phyloP scores from a whole-genome alignment of 768 basidiomycete species.

The Coprinopsis marcescibilis region DNA sequence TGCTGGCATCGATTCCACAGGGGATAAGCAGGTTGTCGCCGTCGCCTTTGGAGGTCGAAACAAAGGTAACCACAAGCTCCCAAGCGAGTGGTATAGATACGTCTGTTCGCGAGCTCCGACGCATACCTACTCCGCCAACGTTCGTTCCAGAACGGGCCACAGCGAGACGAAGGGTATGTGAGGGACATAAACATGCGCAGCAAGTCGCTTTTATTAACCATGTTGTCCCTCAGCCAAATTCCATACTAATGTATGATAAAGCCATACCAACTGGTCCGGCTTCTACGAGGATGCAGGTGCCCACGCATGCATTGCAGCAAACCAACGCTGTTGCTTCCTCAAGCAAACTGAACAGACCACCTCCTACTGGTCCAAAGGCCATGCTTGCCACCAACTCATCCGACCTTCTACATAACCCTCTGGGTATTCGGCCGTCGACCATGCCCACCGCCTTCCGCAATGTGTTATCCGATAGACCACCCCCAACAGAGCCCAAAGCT shows the following conservation, averaged over 20 bases:
- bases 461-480: constrained; percentile 12
- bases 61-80: too few relatives aligned
- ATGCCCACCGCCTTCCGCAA: constrained; percentile 3
- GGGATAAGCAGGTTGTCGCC: neutral
- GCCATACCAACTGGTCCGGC: too few relatives aligned
- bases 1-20: neutral
- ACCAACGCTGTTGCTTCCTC: constrained; percentile 27
- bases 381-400: neutral
- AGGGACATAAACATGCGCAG: too few relatives aligned
- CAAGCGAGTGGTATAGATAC: too few relatives aligned
- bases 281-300: neutral
- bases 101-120: too few relatives aligned
- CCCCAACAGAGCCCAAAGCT: constrained; percentile 22
- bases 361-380: constrained; percentile 2
- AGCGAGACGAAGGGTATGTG: too few relatives aligned
- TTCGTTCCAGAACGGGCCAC: too few relatives aligned
- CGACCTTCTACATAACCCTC: constrained; percentile 34
- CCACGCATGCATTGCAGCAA: constrained; percentile 21
- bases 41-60: too few relatives aligned
- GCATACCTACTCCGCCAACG: too few relatives aligned
- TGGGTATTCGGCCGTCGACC: constrained; percentile 47
- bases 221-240: too few relatives aligned
- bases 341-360: neutral
- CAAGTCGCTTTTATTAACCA: too few relatives aligned
- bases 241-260: too few relatives aligned